Percentiles rank a stretch among this genome's conserved stretches.
Conservation (phyloP, 192 early-diverging fungal genomes). For the Neocallimastix lanati region DNA sequence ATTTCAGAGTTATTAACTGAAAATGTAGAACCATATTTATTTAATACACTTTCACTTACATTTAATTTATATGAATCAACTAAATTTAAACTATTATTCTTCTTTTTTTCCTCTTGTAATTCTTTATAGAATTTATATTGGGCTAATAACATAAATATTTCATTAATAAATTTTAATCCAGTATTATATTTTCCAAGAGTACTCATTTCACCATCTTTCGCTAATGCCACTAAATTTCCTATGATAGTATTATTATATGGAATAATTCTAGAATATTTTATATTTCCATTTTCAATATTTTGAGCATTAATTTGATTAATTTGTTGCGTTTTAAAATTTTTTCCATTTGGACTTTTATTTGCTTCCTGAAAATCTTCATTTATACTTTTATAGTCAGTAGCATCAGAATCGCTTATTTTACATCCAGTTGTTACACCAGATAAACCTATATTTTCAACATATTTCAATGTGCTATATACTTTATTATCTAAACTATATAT, state of each 20-base stretch:
- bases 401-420: not conserved
- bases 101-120: not conserved
- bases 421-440: not conserved
- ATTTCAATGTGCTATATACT: not conserved
- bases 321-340: not conserved
- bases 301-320: not conserved
- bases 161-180: not conserved
- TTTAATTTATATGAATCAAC: not conserved
- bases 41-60: not conserved
- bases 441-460: not conserved
- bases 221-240: not conserved
- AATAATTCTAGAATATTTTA: not conserved
- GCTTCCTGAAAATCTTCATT: not conserved
- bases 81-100: not conserved
- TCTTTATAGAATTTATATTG: not conserved
- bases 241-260: not conserved
- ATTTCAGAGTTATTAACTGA: not conserved
- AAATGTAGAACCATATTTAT: not conserved
- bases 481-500: not conserved
- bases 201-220: not conserved
- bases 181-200: not conserved
- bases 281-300: not conserved
- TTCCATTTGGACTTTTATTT: not conserved
- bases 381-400: not conserved
- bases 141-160: not conserved